Evolutionary conservation across 768 basidiomycete species (phyloP), one percentile per base, ranked within the genome.

Genomic region (Tulasnella sp.): DNA sequence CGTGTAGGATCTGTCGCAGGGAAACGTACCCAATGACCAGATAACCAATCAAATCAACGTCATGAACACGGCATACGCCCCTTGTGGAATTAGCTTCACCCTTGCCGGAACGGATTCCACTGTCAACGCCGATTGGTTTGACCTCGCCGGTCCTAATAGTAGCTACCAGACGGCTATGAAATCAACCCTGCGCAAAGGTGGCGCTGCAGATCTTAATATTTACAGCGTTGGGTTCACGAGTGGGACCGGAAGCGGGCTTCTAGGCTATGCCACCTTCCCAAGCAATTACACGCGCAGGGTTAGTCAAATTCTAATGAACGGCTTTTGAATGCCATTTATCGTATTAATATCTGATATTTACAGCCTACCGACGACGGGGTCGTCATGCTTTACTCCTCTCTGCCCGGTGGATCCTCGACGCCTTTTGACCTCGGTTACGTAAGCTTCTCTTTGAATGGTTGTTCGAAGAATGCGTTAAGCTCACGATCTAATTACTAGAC

Each of bases 191-290:
- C 86, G 87, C 80, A 84, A 77, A 40, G 85, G 85, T 44, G 85
- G 82, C 34, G 76, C 80, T n/a, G 28, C 60, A 40, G 81, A 72
- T 18, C 83, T 89, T 73, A 88, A 88, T 80, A 82, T 88, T 48
- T 88, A 87, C 83, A 86, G 87, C 18, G 78, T 81, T n/a, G 80
- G 82, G 31, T 82, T 75, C 80, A 77, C 4, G 75, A 37, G 42
- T n/a, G 81, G 81, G 20, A 41, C 12, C 85, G 86, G 84, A 84
- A 64, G 22, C 44, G 84, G 85, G 18, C 83, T 86, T 14, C 83
- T 87, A 8, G 87, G 87, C 20, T 87, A 86, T 79, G 80, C 87
- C 16, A 87, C 87, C 7, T 88, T 87, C 82, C 88, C 87, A 8
- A 83, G 79, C 28, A 80, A 83, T 44, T 79, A 72, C 72, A 0